These are phyloP conservation scores for Fusarium cyanostomum DNA, from an alignment of 2,329 filamentous ascomycete genomes.

Conservation along the genomic window DNA sequence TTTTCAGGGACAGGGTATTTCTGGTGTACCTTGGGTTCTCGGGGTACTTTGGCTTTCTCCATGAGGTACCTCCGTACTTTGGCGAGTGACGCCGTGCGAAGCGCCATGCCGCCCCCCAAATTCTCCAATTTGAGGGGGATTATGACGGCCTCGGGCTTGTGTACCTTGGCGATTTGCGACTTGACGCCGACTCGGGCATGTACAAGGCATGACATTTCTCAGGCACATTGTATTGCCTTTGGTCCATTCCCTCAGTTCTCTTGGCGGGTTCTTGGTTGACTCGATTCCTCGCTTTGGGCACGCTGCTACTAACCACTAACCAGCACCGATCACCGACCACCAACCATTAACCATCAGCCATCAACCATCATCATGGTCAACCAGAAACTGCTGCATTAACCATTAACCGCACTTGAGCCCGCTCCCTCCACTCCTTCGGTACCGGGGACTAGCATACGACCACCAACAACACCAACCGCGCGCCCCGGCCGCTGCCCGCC, in stretches of 20 bases:
- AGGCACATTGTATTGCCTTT: neutral
- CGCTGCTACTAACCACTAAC: neutral
- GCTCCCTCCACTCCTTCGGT: slow-evolving; percentile 8
- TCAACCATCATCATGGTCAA: neutral
- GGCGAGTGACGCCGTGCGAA: slow-evolving; percentile 41
- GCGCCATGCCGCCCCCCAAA: slow-evolving; percentile 41
- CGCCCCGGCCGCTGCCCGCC: slow-evolving; percentile 32
- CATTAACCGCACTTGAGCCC: slow-evolving; percentile 16
- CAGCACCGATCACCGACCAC: too few relatives aligned
- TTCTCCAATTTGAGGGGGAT: slow-evolving; percentile 11
- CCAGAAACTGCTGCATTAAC: neutral
- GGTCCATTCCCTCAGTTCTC: neutral
- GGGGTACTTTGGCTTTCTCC: slow-evolving; percentile 22
- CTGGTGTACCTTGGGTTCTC: slow-evolving; percentile 11
- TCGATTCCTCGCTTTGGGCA: neutral
- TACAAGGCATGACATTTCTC: neutral
- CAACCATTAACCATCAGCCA: neutral
- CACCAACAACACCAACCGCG: slow-evolving; percentile 34
- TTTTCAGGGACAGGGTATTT: slow-evolving; percentile 8
- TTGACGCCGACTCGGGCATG: slow-evolving; percentile 17
- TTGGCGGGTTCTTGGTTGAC: neutral
- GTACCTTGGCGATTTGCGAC: slow-evolving; percentile 24
- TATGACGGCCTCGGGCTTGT: slow-evolving; percentile 20
- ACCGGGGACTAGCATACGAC: slow-evolving; percentile 12
- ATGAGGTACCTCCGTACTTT: slow-evolving; percentile 22